Conservation (phyloP, 495 filamentous ascomycete species). For the Lasiosphaeria miniovina region DNA sequence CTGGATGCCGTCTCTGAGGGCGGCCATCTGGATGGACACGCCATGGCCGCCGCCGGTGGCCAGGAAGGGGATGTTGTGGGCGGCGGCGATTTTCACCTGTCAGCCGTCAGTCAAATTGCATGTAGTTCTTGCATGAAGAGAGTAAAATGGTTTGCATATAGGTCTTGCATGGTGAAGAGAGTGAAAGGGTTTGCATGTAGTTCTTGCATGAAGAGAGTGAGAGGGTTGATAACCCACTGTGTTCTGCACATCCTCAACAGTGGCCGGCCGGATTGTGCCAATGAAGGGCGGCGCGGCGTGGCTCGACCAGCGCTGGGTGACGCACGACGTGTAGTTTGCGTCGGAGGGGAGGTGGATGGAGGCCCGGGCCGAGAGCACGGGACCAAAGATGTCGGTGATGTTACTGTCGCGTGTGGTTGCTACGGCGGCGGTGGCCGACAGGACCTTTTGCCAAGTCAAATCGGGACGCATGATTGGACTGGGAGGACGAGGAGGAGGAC, state of each 20-base stretch:
- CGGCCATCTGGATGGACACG: background rate
- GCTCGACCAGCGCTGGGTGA: background rate
- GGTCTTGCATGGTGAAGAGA: background rate
- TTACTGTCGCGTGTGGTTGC: background rate
- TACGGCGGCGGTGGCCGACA: background rate
- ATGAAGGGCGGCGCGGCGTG: background rate
- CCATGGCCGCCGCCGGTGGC: conserved; percentile 12
- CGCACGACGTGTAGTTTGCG: background rate
- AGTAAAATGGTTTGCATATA: no score
- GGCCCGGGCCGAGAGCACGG: background rate
- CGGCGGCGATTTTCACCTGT: conserved; percentile 4
- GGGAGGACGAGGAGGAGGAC: background rate
- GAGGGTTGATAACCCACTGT: background rate
- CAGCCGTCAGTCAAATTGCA: background rate
- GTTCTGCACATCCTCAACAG: background rate
- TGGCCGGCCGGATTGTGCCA: background rate
- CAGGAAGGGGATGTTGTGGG: conserved; percentile 10
- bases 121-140: background rate
- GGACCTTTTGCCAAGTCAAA: background rate
- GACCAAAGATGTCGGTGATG: background rate
- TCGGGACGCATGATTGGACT: background rate
- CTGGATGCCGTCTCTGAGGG: conserved; percentile 22
- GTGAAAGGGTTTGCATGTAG: no score
- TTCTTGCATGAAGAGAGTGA: background rate
- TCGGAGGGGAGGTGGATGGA: background rate